phyloP scores from a whole-genome alignment of 176 grass and related monocot species.

The Stipa capillata region DNA sequence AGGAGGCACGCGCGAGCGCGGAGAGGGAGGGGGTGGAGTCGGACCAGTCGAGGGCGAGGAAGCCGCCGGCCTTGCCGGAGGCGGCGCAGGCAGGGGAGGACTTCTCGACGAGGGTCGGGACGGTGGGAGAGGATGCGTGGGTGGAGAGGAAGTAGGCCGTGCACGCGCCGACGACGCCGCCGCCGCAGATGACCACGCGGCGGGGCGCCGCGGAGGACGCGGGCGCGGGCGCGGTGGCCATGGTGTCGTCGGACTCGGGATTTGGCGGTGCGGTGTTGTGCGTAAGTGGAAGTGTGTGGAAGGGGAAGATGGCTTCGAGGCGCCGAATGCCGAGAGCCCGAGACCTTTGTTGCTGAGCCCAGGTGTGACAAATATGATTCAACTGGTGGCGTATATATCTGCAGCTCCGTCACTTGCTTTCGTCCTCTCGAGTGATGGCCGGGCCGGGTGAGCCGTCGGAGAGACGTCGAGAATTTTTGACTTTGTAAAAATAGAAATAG shows the following conservation, averaged over 20 bases:
- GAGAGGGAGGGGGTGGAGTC: constrained; percentile 54
- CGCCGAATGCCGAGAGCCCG: too few relatives aligned
- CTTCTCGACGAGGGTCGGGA: constrained; percentile 57
- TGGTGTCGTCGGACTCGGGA: neutral
- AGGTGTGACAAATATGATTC: too few relatives aligned
- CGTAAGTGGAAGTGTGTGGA: neutral
- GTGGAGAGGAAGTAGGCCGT: constrained; percentile 80
- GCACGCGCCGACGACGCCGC: constrained; percentile 75
- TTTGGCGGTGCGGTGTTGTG: neutral
- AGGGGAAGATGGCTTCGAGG: too few relatives aligned
- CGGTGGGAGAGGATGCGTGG: constrained; percentile 18
- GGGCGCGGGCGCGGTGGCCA: constrained; percentile 9
- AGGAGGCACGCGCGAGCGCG: constrained; percentile 62
- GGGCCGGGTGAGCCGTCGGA: too few relatives aligned
- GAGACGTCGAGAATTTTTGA: too few relatives aligned
- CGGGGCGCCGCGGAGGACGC: too few relatives aligned
- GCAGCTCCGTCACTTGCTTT: too few relatives aligned
- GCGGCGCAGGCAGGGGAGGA: constrained; percentile 73
- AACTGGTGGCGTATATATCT: too few relatives aligned
- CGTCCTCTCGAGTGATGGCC: too few relatives aligned
- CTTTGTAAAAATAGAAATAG: too few relatives aligned
- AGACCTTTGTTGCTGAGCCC: too few relatives aligned
- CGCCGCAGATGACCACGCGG: constrained; percentile 73
- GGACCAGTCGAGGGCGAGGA: constrained; percentile 93
- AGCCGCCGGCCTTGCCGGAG: constrained; percentile 80